phyloP scores from a whole-genome alignment of 208 protist species.

The Acanthamoeba lugdunensis region DNA sequence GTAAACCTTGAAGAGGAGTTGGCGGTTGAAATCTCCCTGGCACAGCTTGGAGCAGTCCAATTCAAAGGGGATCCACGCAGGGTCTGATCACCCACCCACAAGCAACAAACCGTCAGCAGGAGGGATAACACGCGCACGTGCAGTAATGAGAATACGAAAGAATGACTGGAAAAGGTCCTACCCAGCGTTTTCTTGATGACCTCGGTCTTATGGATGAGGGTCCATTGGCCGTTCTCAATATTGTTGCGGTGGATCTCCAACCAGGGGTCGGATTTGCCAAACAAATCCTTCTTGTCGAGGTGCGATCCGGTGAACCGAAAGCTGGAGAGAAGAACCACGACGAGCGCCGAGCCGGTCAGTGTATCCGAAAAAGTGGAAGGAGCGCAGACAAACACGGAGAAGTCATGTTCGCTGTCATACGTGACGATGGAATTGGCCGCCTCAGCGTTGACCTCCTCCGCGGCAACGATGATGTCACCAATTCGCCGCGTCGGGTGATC shows the following conservation, averaged over 20 bases:
- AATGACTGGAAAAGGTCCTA: background rate
- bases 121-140: too few relatives aligned
- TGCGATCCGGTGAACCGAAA: constrained; percentile 19
- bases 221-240: constrained; percentile 40
- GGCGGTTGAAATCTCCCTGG: constrained; percentile 40
- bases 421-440: background rate
- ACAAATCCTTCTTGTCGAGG: constrained; percentile 81
- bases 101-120: too few relatives aligned
- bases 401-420: background rate
- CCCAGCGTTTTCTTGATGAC: constrained; percentile 75
- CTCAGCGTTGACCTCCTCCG: background rate
- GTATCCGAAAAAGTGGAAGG: too few relatives aligned
- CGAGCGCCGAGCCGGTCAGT: too few relatives aligned
- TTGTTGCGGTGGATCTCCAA: constrained; percentile 51
- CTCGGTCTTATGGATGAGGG: constrained; percentile 75
- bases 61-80: constrained; percentile 20
- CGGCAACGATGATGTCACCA: background rate
- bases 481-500: background rate
- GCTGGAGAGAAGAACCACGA: background rate
- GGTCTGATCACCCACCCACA: background rate
- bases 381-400: too few relatives aligned
- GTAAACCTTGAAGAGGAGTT: constrained; percentile 73
- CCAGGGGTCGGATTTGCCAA: constrained; percentile 69
- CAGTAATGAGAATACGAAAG: too few relatives aligned
- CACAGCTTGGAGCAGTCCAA: background rate